phyloP scores from a whole-genome alignment of 75 land plant genomes.

The Pinus albicaulis region DNA sequence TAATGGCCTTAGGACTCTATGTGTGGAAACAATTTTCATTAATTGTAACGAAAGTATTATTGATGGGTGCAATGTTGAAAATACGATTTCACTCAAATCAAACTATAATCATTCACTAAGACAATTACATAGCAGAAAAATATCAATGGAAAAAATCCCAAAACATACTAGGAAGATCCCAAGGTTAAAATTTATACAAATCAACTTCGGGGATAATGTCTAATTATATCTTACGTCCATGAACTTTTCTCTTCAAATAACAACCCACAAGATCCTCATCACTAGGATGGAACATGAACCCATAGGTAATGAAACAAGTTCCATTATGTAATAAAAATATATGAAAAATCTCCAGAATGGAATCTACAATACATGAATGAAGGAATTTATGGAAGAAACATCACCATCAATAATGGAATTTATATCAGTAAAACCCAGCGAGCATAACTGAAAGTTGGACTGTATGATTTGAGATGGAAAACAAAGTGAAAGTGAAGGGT shows the following conservation, averaged over 20 bases:
- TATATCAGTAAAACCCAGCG: neutral
- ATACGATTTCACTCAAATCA: neutral
- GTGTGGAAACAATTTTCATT: neutral
- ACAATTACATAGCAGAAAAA: neutral
- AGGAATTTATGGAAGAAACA: neutral
- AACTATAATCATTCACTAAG: neutral
- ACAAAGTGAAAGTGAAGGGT: neutral
- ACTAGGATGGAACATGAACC: slow-evolving; percentile 51
- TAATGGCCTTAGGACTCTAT: too few relatives aligned
- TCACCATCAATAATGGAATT: neutral
- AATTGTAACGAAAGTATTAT: neutral
- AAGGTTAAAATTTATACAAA: slow-evolving; percentile 81
- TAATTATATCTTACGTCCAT: slow-evolving; percentile 40
- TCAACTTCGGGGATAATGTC: slow-evolving; percentile 68
- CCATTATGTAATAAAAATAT: slow-evolving; percentile 15
- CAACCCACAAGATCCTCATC: slow-evolving; percentile 65
- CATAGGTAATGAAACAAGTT: slow-evolving; percentile 39
- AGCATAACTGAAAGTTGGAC: neutral
- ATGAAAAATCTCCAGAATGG: neutral
- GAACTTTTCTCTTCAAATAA: slow-evolving; percentile 65
- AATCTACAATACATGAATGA: neutral
- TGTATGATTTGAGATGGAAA: neutral
- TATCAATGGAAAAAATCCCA: neutral
- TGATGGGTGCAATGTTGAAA: neutral
- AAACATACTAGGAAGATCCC: slow-evolving; percentile 69